Evolutionary conservation across 768 basidiomycete species (phyloP), one percentile per base, ranked within the genome.

Genomic region (Russula earlei): DNA sequence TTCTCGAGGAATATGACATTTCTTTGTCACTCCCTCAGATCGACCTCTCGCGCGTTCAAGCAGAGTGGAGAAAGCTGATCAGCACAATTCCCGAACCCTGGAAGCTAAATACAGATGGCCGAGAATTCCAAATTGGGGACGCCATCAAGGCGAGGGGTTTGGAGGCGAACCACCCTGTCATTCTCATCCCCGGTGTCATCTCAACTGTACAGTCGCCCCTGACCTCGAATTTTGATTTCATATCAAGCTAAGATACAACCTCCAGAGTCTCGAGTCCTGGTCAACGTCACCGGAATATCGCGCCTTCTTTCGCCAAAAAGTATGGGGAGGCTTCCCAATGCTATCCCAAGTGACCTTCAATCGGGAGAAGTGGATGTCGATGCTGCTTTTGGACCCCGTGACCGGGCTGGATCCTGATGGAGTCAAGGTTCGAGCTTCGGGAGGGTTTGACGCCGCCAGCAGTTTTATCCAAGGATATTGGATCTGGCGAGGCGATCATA

Each of bases 381-480:
- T 91, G 0, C 83, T 98, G 74, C 83, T 89, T 75, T 80, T 99
- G 9, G 94, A 99, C 68, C 86, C 90, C 0, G 75, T 84, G 17
- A 96, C 94, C 0, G 95, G 95, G 0, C 75, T 99, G 6, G 95
- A 99, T 65, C 88, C 91, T 3, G 80, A 83, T 0, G 85, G 82
- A 15, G 82, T 81, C 43, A 96, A 91, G 68, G 82, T 98, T 55
- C 77, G 95, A 34, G 91, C 94, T 12, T 91, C 91, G 0, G 90
- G 96, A 68, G 94, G 94, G 0, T 82, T 95, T 20, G 87, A 91
- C 65, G 91, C 91, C 0, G 93, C 91, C 2, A 88, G 86, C 60
- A 84, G 77, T 62, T 86, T 91, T 62, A 81, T 92, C 54, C 83
- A 85, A 66, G 92, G 94, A 1, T 99, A 93, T 67, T 98, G 93